A percentile compares a stretch with the other conserved stretches of the same genome.
phyloP scores from a whole-genome alignment of 2,329 filamentous ascomycete species.

The Zopfia rhizophila region DNA sequence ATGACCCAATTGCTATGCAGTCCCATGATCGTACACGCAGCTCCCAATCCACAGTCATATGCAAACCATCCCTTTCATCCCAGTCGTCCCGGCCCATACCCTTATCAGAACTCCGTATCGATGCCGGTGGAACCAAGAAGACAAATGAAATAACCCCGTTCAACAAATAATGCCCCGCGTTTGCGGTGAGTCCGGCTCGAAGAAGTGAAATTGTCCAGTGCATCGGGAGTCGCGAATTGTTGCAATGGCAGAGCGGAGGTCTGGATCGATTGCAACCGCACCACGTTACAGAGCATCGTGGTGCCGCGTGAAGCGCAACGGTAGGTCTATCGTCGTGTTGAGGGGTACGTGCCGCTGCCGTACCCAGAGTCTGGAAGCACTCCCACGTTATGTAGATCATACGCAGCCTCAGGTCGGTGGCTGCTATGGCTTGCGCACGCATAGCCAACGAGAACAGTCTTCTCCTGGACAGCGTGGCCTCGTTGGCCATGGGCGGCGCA shows the following conservation, averaged over 20 bases:
- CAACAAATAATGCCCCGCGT: slow-evolving; percentile 21
- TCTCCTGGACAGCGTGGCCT: slow-evolving; percentile 77
- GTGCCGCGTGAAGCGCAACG: slow-evolving; percentile 1
- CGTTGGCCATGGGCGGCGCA: slow-evolving; percentile 79
- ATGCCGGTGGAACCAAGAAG: slow-evolving; percentile 28
- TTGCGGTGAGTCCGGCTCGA: slow-evolving; percentile 34
- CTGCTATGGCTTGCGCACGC: slow-evolving; percentile 70
- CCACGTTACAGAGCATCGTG: slow-evolving; percentile 7
- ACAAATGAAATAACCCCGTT: slow-evolving; percentile 20
- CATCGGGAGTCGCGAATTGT: background rate
- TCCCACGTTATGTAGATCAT: slow-evolving; percentile 23
- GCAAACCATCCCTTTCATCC: slow-evolving; percentile 25
- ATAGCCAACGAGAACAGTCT: slow-evolving; percentile 84
- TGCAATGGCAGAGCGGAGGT: slow-evolving; percentile 4
- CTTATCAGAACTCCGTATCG: slow-evolving; percentile 37
- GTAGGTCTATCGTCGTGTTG: slow-evolving; percentile 21
- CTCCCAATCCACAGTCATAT: slow-evolving; percentile 19
- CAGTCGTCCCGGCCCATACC: slow-evolving; percentile 20
- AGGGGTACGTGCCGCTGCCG: slow-evolving; percentile 35
- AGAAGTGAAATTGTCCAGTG: slow-evolving; percentile 26
- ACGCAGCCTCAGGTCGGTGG: slow-evolving; percentile 34
- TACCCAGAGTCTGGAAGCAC: slow-evolving; percentile 44
- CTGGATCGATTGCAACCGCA: background rate
- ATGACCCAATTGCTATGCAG: slow-evolving; percentile 30
- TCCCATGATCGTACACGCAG: slow-evolving; percentile 35